phyloP scores from a whole-genome alignment of 768 basidiomycete genomes.

The Krasilnikovozyma curviuscula region DNA sequence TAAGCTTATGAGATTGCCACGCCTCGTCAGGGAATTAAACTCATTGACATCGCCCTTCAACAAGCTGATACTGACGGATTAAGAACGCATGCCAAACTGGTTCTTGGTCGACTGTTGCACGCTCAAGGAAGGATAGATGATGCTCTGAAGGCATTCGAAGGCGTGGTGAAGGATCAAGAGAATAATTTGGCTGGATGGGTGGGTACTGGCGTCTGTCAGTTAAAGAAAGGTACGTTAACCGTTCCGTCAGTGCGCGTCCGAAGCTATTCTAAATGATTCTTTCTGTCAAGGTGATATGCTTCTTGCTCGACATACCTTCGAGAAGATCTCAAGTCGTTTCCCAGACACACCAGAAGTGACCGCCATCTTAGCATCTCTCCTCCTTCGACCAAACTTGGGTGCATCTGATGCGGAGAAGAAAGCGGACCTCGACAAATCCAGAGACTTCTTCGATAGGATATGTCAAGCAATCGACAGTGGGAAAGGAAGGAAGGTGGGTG shows the following conservation, averaged over 20 bases:
- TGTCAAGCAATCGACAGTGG: slow-evolving; percentile 39
- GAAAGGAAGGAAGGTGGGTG: slow-evolving; percentile 36
- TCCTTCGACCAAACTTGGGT: slow-evolving; percentile 62
- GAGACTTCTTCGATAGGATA: slow-evolving; percentile 63
- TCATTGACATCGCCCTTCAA: slow-evolving; percentile 84
- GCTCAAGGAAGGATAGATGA: not conserved
- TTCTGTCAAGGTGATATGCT: slow-evolving; percentile 5
- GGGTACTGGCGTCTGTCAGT: too few species aligned
- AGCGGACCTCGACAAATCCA: slow-evolving; percentile 51
- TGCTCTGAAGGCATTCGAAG: slow-evolving; percentile 16
- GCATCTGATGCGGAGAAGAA: slow-evolving; percentile 51
- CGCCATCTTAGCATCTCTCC: slow-evolving; percentile 71
- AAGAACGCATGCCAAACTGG: too few species aligned
- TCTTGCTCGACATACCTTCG: slow-evolving; percentile 23
- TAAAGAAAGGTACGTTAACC: not conserved
- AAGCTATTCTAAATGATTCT: not conserved
- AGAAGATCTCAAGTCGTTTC: slow-evolving; percentile 21
- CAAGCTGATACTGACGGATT: slow-evolving; percentile 78
- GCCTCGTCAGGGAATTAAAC: slow-evolving; percentile 52
- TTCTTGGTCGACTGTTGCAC: slow-evolving; percentile 23
- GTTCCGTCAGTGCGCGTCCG: too few species aligned
- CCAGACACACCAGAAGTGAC: slow-evolving; percentile 54
- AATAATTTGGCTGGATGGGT: too few species aligned
- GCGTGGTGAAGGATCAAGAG: too few species aligned
- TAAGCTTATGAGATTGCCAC: not conserved